phyloP scores from a whole-genome alignment of 2,329 filamentous ascomycete genomes.

The Tricladium varicosporioides region DNA sequence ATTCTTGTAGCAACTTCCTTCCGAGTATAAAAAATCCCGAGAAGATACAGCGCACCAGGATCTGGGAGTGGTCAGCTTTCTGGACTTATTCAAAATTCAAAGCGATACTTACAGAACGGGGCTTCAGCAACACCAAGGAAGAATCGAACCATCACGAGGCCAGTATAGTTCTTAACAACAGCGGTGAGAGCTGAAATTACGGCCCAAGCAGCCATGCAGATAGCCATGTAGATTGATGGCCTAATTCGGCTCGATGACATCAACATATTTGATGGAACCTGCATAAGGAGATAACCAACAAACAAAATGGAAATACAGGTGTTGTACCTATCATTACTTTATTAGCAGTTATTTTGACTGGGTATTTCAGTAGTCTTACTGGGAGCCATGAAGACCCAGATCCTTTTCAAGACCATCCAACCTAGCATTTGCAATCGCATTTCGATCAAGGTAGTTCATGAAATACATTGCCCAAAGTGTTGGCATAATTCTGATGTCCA shows the following conservation, averaged over 20 bases:
- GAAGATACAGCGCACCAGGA: conserved; percentile 45
- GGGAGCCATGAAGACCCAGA: conserved; percentile 38
- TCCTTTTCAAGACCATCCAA: conserved; percentile 23
- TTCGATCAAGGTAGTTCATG: conserved; percentile 38
- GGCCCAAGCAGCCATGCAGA: conserved; percentile 38
- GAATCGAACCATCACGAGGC: conserved; percentile 38
- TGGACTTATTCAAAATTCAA: no score
- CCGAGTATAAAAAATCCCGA: conserved; percentile 47
- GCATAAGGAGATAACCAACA: conserved; percentile 32
- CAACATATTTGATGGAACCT: conserved; percentile 42
- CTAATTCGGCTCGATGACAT: conserved; percentile 28
- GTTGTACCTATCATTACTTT: not conserved
- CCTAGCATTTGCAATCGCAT: conserved; percentile 24
- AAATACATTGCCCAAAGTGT: conserved; percentile 43
- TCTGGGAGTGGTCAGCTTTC: no score
- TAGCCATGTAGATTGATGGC: conserved; percentile 33
- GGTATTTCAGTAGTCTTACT: conserved; percentile 31
- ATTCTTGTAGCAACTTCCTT: conserved; percentile 37
- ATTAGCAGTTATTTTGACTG: no score
- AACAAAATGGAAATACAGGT: conserved; percentile 14
- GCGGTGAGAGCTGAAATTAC: conserved; percentile 44
- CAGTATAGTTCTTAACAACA: conserved; percentile 32
- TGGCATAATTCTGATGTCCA: conserved; percentile 40
- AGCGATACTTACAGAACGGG: not conserved
- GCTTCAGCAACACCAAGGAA: conserved; percentile 52